Conservation (phyloP, 129 eudicot genomes). For the Pseudognaphalium luteoalbum region DNA sequence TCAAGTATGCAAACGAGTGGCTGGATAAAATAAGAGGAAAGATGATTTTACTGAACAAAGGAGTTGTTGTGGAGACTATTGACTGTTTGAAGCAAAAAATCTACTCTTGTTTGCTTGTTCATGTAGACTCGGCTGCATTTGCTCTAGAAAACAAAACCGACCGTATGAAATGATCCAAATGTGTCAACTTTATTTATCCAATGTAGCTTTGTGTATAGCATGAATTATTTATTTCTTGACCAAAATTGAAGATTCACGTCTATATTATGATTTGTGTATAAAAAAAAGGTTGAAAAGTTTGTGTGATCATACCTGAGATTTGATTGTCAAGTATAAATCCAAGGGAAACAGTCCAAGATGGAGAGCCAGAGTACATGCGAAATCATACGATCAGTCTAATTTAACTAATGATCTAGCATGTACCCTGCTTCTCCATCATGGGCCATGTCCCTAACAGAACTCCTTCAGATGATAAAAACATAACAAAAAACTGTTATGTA, state of each 20-base stretch:
- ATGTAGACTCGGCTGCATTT: constrained; percentile 77
- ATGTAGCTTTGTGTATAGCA: constrained; percentile 18
- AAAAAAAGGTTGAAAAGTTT: background rate
- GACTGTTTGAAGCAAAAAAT: constrained; percentile 75
- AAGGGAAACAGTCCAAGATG: constrained; percentile 46
- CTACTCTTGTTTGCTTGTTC: constrained; percentile 73
- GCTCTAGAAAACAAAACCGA: constrained; percentile 62
- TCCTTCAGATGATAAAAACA: background rate
- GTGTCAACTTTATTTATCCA: constrained; percentile 2
- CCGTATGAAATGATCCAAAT: constrained; percentile 15
- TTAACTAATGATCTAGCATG: constrained; percentile 48
- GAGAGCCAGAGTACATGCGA: constrained; percentile 50
- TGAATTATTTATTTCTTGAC: constrained; percentile 14
- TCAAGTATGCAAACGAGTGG: constrained; percentile 85
- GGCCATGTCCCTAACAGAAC: constrained; percentile 24
- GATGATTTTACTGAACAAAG: constrained; percentile 38
- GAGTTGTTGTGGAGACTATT: constrained; percentile 38
- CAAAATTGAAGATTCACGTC: constrained; percentile 19
- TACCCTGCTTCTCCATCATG: constrained; percentile 89
- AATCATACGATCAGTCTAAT: background rate
- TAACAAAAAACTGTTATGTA: background rate
- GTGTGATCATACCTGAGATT: constrained; percentile 15
- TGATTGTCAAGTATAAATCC: background rate
- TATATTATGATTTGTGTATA: background rate
- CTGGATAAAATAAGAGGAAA: constrained; percentile 52